phyloP scores from a whole-genome alignment of 1,284 basidiomycete species.

The Apiotrichum akiyoshidainum region DNA sequence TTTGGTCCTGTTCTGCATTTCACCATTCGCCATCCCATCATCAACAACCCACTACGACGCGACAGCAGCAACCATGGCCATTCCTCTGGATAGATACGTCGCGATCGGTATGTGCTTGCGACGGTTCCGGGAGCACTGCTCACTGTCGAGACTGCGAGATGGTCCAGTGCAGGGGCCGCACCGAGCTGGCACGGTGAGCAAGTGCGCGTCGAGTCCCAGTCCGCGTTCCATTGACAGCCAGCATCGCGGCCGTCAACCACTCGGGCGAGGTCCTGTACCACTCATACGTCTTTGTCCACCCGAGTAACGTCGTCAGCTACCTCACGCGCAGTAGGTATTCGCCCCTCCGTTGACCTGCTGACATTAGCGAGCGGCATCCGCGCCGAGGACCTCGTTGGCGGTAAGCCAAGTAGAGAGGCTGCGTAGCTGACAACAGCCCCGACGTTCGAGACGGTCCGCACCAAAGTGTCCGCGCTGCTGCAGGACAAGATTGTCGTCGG shows the following conservation, averaged over 20 bases:
- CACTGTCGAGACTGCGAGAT: slow-evolving; percentile 43
- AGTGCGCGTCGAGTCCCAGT: too few relatives aligned
- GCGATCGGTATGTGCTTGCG: slow-evolving; percentile 28
- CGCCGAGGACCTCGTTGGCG: slow-evolving; percentile 51
- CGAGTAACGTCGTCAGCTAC: slow-evolving; percentile 55
- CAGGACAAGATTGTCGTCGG: slow-evolving; percentile 81
- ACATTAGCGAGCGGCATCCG: slow-evolving; percentile 50
- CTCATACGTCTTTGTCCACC: slow-evolving; percentile 52
- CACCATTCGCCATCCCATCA: too few relatives aligned
- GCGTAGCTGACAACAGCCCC: slow-evolving; percentile 57
- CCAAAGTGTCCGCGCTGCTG: slow-evolving; percentile 68
- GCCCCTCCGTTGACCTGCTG: not conserved
- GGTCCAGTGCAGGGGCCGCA: slow-evolving; percentile 24
- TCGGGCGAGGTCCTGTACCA: slow-evolving; percentile 52
- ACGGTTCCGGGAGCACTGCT: too few relatives aligned
- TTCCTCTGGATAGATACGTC: slow-evolving; percentile 30
- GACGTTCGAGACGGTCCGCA: slow-evolving; percentile 72
- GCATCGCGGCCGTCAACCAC: slow-evolving; percentile 54
- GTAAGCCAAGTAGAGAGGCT: slow-evolving; percentile 10
- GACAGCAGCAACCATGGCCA: slow-evolving; percentile 4
- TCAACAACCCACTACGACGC: too few relatives aligned
- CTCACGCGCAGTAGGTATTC: slow-evolving; percentile 50
- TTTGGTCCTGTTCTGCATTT: not conserved
- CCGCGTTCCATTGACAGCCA: slow-evolving; percentile 10
- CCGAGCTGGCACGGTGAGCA: slow-evolving; percentile 12